Evolutionary conservation across 768 basidiomycete species (phyloP), one percentile per base, ranked within the genome.

Genomic region (Sarcodon sp.): DNA sequence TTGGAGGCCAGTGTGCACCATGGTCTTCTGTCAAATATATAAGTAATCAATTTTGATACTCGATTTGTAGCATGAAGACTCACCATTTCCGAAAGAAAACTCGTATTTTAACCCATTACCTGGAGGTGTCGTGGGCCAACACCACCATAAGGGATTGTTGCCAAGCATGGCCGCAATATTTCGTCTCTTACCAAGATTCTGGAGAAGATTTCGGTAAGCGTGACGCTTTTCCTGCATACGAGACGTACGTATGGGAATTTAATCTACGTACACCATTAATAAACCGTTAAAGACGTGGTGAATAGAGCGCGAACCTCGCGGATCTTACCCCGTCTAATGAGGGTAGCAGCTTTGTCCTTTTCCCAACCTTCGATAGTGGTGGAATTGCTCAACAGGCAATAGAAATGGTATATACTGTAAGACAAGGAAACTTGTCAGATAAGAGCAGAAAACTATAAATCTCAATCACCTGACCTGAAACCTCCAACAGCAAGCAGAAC

Each of bases 301-400:
- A 18, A 33, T 43, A 45, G 33, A 43, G 16, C 32, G 55, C 57
- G 16, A 47, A 86, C 86, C 66, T 91, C 85, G 45, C 73, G 77
- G 49, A 97, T 83, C 62, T 86, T 88, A 5, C 93, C 94, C 49
- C 83, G 70, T 15, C 85, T 77, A 45, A 88, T 79, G 55, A 99
- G 73, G 0, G 79, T 85, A 4, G 91, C 84, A 1, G 80, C 90
- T 64, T 86, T 93, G 59, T 98, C 92, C 65, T 98, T 98, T 64
- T 99, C 96, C 88, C 89, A 94, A 0, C 86, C 80, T 66, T 99
- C 96, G 45, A 99, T 97, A 0, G 96, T 98, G 0, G 94, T 99
- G 2, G 83, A 79, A 62, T 99, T 99, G 8, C 73, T 73, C 6
- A 75, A 55, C 27, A 97, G 62, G 45, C 75, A 71, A 57, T 82